Conservation (phyloP, 2,329 filamentous ascomycete genomes). For the Alternaria sp. region DNA sequence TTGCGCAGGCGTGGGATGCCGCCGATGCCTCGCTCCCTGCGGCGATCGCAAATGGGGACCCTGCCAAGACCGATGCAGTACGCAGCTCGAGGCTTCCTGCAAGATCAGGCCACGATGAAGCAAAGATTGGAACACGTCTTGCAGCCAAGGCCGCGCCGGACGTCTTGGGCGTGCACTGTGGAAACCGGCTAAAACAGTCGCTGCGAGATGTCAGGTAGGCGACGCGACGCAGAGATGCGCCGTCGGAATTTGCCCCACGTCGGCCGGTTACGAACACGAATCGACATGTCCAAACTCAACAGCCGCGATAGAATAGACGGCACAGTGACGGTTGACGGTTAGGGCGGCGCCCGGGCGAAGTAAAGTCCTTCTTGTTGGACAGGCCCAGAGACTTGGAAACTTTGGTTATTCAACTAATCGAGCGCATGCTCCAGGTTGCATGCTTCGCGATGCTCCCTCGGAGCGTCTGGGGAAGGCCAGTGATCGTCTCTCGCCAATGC, state of each 20-base stretch:
- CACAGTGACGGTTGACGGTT: neutral
- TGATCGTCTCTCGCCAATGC: neutral
- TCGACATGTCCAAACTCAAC: slow-evolving; percentile 25
- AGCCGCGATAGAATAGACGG: neutral
- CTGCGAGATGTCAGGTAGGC: slow-evolving; percentile 21
- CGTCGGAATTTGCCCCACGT: slow-evolving; percentile 24
- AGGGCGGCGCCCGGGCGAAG: neutral
- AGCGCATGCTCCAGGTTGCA: neutral
- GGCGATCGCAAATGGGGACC: slow-evolving; percentile 22
- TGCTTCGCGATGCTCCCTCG: neutral
- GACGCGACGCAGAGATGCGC: slow-evolving; percentile 16
- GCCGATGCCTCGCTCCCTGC: slow-evolving; percentile 15
- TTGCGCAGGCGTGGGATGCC: slow-evolving; percentile 24
- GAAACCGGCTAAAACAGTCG: slow-evolving; percentile 37
- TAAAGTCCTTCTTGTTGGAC: neutral
- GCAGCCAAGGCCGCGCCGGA: slow-evolving; percentile 38
- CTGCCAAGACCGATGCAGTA: slow-evolving; percentile 20
- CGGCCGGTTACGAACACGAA: slow-evolving; percentile 26
- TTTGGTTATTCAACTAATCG: neutral
- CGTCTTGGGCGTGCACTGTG: slow-evolving; percentile 26
- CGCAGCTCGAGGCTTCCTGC: slow-evolving; percentile 19
- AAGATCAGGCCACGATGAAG: slow-evolving; percentile 25
- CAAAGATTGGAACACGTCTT: slow-evolving; percentile 21
- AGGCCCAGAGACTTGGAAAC: neutral
- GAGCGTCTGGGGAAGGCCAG: neutral